Evolutionary conservation across 2,329 filamentous ascomycete species (phyloP).

Genomic region (Venturia aucupariae): DNA sequence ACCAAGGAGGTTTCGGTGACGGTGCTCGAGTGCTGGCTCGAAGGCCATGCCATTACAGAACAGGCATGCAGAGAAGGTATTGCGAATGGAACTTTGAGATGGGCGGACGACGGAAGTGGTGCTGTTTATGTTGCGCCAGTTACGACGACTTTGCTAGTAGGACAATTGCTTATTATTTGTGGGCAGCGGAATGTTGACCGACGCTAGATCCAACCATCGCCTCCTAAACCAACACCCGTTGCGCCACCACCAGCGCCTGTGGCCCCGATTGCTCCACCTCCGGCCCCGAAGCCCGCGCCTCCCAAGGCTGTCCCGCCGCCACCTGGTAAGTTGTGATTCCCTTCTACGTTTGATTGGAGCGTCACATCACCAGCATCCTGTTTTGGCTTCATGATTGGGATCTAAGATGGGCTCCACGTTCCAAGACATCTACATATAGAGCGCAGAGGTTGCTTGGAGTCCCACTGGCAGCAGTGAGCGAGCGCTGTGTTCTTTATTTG

Average conservation of each 20-base stretch:
- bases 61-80: slow-evolving; percentile 64
- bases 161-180: neutral
- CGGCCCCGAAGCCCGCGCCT: slow-evolving; percentile 3
- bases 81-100: slow-evolving; percentile 54
- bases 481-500: too few species aligned
- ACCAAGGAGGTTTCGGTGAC: slow-evolving; percentile 54
- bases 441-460: too few species aligned
- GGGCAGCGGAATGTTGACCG: slow-evolving; percentile 14
- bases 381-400: too few species aligned
- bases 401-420: too few species aligned
- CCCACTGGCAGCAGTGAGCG: too few species aligned
- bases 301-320: neutral
- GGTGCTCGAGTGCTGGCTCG: slow-evolving; percentile 54
- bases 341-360: too few species aligned
- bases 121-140: slow-evolving; percentile 29
- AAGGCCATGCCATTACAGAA: slow-evolving; percentile 51
- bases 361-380: too few species aligned
- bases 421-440: too few species aligned
- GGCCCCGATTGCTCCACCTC: neutral
- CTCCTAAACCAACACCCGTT: neutral
- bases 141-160: slow-evolving; percentile 4
- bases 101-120: slow-evolving; percentile 52
- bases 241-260: neutral
- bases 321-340: neutral
- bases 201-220: neutral